Base-by-base conservation (phyloP, 129 eudicot genomes). In the Helichrysum umbraculigerum region DNA sequence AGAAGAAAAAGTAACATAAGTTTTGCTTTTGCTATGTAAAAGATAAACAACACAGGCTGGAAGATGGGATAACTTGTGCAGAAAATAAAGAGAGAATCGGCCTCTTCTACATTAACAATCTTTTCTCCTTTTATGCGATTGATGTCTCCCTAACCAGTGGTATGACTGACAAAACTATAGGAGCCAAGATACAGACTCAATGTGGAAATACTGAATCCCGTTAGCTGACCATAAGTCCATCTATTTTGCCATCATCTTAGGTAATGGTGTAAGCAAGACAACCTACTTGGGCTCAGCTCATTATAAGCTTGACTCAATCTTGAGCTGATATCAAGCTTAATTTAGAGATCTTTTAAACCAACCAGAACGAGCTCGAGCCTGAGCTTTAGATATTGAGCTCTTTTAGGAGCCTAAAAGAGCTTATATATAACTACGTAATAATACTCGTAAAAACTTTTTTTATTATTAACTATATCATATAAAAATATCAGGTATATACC, bases 81-180 rank as follows among this genome's bases (percentile, higher is more conserved):
- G 5, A 52, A 50, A 69, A 67, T 16, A 14, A 21, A 56, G 22
- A 66, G 21, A 50, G 22, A 11, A 11, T 64, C 72, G 41, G 62
- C 14, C 68, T 62, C 39, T 59, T 59, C 21, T 74, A 33, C 33
- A 32, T 34, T 19, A 66, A 47, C 61, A 28, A 47, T 56, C 16
- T 60, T 50, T 61, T 72, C 52, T 69, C 59, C 35, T 62, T 78
- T 61, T 70, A 75, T 65, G 72, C 65, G 64, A 47, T 30, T 64
- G 51, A 65, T 44, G n/a, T 10, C 34, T 65, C 64, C 64, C 15
- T 75, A 19, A 50, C 25, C 65, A 34, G 20, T 76, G 47, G 14
- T 47, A 75, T 75, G 19, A 5, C 29, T 47, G 54, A 42, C 22
- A 62, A 63, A 29, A 42, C 25, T 10, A 10, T 30, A 61, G 44